Conservation (phyloP, 2,329 filamentous ascomycete species). For the Colletotrichum sp. region DNA sequence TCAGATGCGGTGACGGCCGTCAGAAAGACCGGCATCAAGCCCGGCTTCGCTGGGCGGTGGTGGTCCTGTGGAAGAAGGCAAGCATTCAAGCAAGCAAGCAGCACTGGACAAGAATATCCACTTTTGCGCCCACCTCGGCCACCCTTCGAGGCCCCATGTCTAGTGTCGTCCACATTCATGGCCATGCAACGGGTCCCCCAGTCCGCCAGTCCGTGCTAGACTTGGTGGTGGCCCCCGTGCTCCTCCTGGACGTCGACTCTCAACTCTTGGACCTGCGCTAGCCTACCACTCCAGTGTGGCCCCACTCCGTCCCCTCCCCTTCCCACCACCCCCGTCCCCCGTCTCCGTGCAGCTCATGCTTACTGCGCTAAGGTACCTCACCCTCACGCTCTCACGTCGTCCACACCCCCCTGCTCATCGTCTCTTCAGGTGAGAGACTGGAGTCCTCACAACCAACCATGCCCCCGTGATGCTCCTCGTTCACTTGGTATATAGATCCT, state of each 20-base stretch:
- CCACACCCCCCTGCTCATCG: background rate
- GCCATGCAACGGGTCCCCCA: slow-evolving; percentile 12
- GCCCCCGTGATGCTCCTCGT: background rate
- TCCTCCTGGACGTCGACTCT: background rate
- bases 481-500: slow-evolving; percentile 22
- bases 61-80: too few species aligned
- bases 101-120: background rate
- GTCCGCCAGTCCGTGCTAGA: background rate
- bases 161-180: slow-evolving; percentile 9
- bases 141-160: slow-evolving; percentile 4
- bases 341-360: background rate
- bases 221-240: background rate
- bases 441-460: slow-evolving; percentile 15
- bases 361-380: background rate
- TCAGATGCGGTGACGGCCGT: background rate
- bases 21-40: background rate
- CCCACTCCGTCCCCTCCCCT: slow-evolving; percentile 6
- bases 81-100: background rate
- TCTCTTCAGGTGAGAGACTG: slow-evolving; percentile 10
- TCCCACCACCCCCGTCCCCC: background rate
- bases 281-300: background rate
- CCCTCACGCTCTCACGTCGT: background rate
- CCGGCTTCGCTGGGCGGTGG: background rate
- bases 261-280: slow-evolving; percentile 7
- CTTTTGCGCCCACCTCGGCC: slow-evolving; percentile 4